These are phyloP conservation scores for Cladorrhinum samala DNA, from an alignment of 495 filamentous ascomycete species.

Conservation along the genomic window DNA sequence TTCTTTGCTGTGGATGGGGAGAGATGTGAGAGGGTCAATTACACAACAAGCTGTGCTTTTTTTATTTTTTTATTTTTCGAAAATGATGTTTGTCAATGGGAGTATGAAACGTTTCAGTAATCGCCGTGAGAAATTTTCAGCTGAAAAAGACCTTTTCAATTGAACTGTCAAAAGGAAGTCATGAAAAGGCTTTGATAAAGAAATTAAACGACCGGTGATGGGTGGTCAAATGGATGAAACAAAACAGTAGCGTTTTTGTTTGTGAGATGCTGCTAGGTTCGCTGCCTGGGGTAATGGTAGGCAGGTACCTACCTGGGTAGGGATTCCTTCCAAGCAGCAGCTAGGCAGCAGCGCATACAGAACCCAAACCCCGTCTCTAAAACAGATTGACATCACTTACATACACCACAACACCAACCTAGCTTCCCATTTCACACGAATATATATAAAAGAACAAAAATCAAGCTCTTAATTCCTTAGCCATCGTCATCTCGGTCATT, in stretches of 20 bases:
- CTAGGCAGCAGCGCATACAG: slow-evolving; percentile 12
- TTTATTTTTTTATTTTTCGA: too few relatives aligned
- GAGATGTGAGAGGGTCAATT: not conserved
- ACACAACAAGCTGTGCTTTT: not conserved
- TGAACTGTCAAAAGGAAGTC: not conserved
- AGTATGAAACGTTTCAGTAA: too few relatives aligned
- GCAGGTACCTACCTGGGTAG: not conserved
- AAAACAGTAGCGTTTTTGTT: not conserved
- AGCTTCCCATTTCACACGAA: too few relatives aligned
- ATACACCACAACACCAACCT: too few relatives aligned
- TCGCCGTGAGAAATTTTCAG: too few relatives aligned
- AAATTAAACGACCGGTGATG: too few relatives aligned
- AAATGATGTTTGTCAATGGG: too few relatives aligned
- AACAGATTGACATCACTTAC: too few relatives aligned
- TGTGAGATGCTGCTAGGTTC: not conserved
- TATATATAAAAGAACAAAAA: too few relatives aligned
- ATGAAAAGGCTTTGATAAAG: too few relatives aligned
- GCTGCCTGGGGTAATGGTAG: not conserved
- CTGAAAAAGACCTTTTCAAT: too few relatives aligned
- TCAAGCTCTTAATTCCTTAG: too few relatives aligned
- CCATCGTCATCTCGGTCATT: not conserved
- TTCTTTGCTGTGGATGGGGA: not conserved
- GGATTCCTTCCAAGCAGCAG: not conserved
- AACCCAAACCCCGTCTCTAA: slow-evolving; percentile 17
- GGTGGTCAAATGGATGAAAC: not conserved